Conservation (phyloP, 2,329 filamentous ascomycete genomes). For the Emmonsiellopsis sp. region DNA sequence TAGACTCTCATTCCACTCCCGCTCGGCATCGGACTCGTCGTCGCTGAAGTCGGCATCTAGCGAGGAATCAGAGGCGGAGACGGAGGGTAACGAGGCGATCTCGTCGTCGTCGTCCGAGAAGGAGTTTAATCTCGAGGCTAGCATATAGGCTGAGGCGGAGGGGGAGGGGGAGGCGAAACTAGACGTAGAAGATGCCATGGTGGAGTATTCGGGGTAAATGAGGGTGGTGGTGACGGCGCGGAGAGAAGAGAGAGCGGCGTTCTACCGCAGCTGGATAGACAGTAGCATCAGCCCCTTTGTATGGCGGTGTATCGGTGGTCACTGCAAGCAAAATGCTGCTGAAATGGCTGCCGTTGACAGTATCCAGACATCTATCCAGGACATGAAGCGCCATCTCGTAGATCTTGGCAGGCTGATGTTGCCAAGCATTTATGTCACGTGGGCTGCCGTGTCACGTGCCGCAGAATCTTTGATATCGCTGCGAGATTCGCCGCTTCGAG, state of each 20-base stretch:
- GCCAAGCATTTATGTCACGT: too few relatives aligned
- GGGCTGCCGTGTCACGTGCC: too few relatives aligned
- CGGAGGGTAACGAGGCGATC: constrained; percentile 34
- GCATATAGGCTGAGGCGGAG: constrained; percentile 30
- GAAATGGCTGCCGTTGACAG: background rate
- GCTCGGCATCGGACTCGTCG: constrained; percentile 72
- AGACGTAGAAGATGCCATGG: constrained; percentile 23
- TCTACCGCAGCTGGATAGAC: background rate
- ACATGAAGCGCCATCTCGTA: too few relatives aligned
- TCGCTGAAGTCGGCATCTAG: constrained; percentile 46
- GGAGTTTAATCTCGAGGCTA: constrained; percentile 22
- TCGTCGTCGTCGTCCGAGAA: constrained; percentile 27
- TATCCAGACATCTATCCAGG: too few relatives aligned
- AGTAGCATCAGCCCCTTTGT: background rate
- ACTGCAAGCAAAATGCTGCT: background rate
- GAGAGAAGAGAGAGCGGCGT: background rate
- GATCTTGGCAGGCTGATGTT: too few relatives aligned
- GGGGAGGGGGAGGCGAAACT: constrained; percentile 18
- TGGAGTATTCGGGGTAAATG: constrained; percentile 6
- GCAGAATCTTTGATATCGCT: too few relatives aligned
- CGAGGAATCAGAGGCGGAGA: constrained; percentile 32
- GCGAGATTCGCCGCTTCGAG: too few relatives aligned
- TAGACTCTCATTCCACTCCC: constrained; percentile 88
- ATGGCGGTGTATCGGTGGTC: background rate
- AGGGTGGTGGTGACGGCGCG: background rate